Evolutionary conservation across 225 moss, liverwort and hornwort species (phyloP).

Genomic region (Pseudoscleropodium purum): DNA sequence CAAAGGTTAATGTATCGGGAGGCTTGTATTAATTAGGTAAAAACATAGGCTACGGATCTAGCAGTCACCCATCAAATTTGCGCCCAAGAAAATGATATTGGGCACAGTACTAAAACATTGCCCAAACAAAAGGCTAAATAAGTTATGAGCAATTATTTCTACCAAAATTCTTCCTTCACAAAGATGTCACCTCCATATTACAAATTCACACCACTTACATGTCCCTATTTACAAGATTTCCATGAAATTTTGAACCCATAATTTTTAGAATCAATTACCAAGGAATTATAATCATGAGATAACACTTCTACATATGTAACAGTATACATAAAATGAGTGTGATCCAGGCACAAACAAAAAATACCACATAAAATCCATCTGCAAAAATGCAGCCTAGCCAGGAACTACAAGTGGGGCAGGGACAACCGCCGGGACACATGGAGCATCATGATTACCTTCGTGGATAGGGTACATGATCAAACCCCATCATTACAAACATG

Average conservation of each 20-base stretch:
- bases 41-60: not conserved
- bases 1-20: too few relatives aligned
- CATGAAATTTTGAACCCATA: not conserved
- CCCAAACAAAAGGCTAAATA: not conserved
- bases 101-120: too few relatives aligned
- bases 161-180: not conserved
- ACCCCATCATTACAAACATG: conserved; percentile 13
- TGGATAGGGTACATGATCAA: not conserved
- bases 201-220: rapidly evolving
- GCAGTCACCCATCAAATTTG: not conserved
- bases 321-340: not conserved
- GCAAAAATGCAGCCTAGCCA: not conserved
- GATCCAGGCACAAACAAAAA: rapidly evolving
- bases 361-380: not conserved
- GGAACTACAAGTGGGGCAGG: not conserved
- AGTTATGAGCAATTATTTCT: too few relatives aligned
- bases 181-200: not conserved
- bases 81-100: rapidly evolving
- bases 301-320: not conserved
- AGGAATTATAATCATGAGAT: not conserved
- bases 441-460: not conserved
- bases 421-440: not conserved
- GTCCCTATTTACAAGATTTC: too few relatives aligned
- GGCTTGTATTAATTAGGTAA: not conserved
- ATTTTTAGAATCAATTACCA: not conserved